A percentile compares a stretch with the other conserved stretches of the same genome.
Conservation (phyloP, 208 protist species). For the Balamuthia mandrillaris region DNA sequence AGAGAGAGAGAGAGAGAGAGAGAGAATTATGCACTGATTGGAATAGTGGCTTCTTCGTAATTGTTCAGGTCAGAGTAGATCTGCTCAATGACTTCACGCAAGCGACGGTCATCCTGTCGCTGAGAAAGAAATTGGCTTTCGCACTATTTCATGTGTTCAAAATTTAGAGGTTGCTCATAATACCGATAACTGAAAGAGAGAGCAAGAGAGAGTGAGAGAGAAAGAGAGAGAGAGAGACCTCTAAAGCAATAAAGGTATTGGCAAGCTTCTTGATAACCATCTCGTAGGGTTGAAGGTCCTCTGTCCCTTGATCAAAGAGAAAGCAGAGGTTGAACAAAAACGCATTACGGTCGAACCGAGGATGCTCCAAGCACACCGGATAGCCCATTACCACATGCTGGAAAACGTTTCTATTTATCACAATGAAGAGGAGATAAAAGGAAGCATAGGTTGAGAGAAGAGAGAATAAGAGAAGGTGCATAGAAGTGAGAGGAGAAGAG, state of each 20-base stretch:
- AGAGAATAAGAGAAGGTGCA: background rate
- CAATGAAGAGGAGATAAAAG: background rate
- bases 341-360: conserved; percentile 23
- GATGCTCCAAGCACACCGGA: conserved; percentile 33
- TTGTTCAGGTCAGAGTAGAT: conserved; percentile 20
- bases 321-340: conserved; percentile 54
- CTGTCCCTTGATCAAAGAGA: conserved; percentile 8
- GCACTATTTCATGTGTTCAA: background rate
- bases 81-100: conserved; percentile 7
- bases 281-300: conserved; percentile 35
- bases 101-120: background rate
- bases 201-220: background rate
- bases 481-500: background rate
- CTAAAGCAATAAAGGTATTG: conserved; percentile 2
- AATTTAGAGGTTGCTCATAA: background rate
- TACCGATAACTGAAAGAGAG: background rate
- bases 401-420: background rate
- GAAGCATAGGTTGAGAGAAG: background rate
- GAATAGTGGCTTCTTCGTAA: background rate
- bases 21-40: background rate
- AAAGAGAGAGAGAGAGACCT: background rate
- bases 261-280: conserved; percentile 32
- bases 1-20: background rate
- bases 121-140: conserved; percentile 38
- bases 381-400: conserved; percentile 24